Base-by-base conservation (phyloP, 768 basidiomycete genomes). In the Boletus vinaceobasis region DNA sequence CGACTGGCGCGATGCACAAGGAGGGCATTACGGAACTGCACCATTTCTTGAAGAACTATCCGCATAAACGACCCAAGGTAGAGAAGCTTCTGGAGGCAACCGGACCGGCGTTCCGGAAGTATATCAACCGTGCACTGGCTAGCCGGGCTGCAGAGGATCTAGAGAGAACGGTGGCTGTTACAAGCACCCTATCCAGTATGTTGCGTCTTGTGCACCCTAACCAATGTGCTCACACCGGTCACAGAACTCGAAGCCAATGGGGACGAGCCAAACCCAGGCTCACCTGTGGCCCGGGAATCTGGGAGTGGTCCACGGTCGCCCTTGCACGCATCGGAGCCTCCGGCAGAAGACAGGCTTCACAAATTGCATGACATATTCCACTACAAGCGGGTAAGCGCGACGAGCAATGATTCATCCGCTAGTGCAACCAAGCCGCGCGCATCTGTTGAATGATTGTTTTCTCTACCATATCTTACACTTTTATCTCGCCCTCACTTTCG, bases 11-110 rank as follows among this genome's bases (percentile, higher is more conserved):
- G 15, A 76, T 92, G 74, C 90, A 93, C 69, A 93, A 93, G 71
- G 92, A 96, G 69, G 92, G 93, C 4, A 94, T 98, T 52, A 95
- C 93, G 4, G 93, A 95, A 63, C 75, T 99, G 23, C 93, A 98
- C 68, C 87, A 93, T 35, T 98, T 94, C 77, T 73, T 98, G 65
- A 94, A 94, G 73, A 87, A 85, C 29, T 84, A 97, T 66, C 94
- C 93, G 0, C 85, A 92, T 62, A 93, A 92, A 67, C 81, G 82
- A 64, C 74, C 84, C 2, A 83, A 84, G 39, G 91, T 94, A 21
- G 93, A 94, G 64, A 91, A 92, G 67, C 80, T 93, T 76, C 79
- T 95, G 21, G 90, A 93, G 63, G 85, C 88, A 0, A 94, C 93
- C 0, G 93, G 93, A 2, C 82, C 89, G 19, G 90, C 90, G 7